Conservation (phyloP, 106 monocot genomes). For the Dioscorea alata region DNA sequence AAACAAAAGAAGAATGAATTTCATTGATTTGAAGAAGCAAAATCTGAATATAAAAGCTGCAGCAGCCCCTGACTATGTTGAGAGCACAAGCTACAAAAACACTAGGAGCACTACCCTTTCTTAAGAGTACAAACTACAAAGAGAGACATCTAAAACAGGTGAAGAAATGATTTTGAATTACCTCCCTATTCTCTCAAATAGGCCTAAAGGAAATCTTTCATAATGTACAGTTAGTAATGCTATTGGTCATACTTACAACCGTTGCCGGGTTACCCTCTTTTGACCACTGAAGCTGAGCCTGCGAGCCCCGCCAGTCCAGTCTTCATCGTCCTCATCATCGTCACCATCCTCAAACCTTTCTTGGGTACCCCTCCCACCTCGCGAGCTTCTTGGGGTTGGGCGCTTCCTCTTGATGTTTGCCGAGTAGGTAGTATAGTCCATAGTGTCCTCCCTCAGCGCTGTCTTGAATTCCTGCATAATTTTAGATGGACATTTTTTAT, state of each 20-base stretch:
- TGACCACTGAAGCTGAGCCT: conserved; percentile 52
- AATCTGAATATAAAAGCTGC: neutral
- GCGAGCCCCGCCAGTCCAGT: conserved; percentile 67
- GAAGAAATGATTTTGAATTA: neutral
- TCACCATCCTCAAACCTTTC: conserved; percentile 12
- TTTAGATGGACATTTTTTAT: neutral
- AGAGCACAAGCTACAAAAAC: neutral
- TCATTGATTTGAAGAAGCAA: neutral
- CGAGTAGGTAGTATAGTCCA: conserved; percentile 61
- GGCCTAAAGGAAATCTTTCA: neutral
- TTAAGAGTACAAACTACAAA: neutral
- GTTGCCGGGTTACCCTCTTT: conserved; percentile 54
- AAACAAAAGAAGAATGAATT: neutral
- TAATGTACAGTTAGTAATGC: neutral
- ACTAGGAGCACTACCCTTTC: neutral
- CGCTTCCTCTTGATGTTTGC: conserved; percentile 56
- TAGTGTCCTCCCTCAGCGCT: conserved; percentile 66
- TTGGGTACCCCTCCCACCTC: conserved; percentile 28
- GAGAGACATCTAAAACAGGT: neutral
- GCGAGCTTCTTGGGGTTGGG: conserved; percentile 54
- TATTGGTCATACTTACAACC: conserved; percentile 21
- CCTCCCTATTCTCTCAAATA: neutral
- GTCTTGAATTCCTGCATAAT: conserved; percentile 67
- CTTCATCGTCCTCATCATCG: conserved; percentile 36
- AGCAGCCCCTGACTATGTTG: neutral